Percentiles rank a stretch among this genome's conserved stretches.
phyloP scores from a whole-genome alignment of 306 rosid genomes.

The Erythrophleum fordii region DNA sequence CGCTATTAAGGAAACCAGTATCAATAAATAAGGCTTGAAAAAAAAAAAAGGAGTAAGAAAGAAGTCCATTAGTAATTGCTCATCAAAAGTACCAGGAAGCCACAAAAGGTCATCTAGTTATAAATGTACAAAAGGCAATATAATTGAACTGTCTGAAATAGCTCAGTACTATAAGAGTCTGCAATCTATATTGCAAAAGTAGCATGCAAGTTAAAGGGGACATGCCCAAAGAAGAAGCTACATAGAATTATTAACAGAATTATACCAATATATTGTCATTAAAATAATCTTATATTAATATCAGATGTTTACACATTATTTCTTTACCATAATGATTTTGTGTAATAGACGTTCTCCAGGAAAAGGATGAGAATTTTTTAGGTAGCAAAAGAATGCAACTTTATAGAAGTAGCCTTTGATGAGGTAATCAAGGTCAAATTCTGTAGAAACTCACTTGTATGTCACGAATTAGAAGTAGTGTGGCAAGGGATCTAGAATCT shows the following conservation, averaged over 20 bases:
- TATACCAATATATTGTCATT: slow-evolving; percentile 16
- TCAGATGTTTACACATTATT: slow-evolving; percentile 30
- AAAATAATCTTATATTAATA: not conserved
- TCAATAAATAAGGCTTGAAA: not conserved
- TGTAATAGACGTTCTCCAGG: slow-evolving; percentile 23
- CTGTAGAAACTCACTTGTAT: slow-evolving; percentile 66
- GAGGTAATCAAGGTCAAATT: slow-evolving; percentile 25
- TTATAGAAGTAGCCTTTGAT: slow-evolving; percentile 9
- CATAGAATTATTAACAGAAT: not conserved
- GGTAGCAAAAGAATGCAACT: not conserved
- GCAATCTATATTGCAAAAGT: slow-evolving; percentile 6
- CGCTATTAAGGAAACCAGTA: slow-evolving; percentile 4
- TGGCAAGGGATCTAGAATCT: slow-evolving; percentile 97
- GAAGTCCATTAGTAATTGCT: not conserved
- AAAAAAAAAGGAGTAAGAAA: not conserved
- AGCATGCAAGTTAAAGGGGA: not conserved
- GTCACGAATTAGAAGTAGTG: slow-evolving; percentile 86
- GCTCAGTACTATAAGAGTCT: not conserved
- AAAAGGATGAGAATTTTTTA: slow-evolving; percentile 13
- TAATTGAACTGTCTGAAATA: not conserved
- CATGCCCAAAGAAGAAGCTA: slow-evolving; percentile 16
- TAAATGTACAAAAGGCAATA: not conserved
- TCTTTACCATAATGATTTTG: slow-evolving; percentile 10
- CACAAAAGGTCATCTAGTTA: slow-evolving; percentile 7
- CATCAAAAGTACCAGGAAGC: not conserved